Percentiles rank a stretch among this genome's conserved stretches.
Conservation (phyloP, 768 basidiomycete genomes). For the Pilatotrama ljubarskyi region DNA sequence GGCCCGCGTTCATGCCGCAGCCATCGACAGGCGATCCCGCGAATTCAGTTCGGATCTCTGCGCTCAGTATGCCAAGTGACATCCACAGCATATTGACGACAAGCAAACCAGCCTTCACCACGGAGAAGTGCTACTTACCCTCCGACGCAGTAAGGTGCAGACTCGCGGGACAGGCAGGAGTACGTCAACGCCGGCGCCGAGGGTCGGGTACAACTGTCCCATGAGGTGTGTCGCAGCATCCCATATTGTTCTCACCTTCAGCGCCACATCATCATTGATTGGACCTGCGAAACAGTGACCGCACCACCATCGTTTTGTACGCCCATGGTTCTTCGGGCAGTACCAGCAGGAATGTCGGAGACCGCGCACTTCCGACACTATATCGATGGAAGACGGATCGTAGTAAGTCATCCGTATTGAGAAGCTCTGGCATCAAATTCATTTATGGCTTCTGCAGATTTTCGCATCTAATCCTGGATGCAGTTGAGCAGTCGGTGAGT, state of each 20-base stretch:
- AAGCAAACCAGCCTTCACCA: too few relatives aligned
- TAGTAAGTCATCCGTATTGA: background rate
- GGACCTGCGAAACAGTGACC: slow-evolving; percentile 9
- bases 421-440: slow-evolving; percentile 7
- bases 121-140: too few relatives aligned
- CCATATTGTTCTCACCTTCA: background rate
- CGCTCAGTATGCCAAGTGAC: too few relatives aligned
- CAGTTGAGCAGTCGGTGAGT: background rate
- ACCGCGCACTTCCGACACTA: background rate
- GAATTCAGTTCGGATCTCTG: background rate
- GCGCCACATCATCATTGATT: slow-evolving; percentile 13
- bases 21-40: background rate
- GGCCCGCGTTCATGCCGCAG: background rate
- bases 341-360: background rate
- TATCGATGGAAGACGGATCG: background rate
- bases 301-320: background rate
- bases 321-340: background rate
- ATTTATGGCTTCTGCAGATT: background rate
- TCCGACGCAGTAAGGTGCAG: too few relatives aligned
- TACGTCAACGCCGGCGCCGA: background rate
- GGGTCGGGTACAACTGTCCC: background rate
- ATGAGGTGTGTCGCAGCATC: background rate
- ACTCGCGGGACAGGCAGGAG: too few relatives aligned
- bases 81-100: too few relatives aligned
- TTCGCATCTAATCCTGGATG: background rate